A percentile compares a stretch with the other conserved stretches of the same genome.
phyloP scores from a whole-genome alignment of 305 asterid genomes.

The Striga hermonthica region DNA sequence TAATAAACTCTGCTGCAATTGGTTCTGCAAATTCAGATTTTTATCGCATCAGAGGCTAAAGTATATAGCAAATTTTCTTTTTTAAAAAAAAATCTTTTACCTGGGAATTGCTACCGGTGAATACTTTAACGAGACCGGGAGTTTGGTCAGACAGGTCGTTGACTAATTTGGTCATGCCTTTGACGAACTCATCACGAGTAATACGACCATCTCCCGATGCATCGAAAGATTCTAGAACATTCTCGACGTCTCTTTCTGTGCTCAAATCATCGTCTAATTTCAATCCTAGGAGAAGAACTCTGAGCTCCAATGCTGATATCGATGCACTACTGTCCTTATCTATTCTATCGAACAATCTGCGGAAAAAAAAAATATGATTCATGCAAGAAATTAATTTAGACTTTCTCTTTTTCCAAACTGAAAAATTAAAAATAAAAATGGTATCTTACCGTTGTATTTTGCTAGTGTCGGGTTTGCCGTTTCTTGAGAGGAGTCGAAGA shows the following conservation, averaged over 20 bases:
- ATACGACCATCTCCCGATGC: constrained; percentile 42
- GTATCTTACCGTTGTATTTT: constrained; percentile 40
- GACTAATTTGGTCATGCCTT: constrained; percentile 41
- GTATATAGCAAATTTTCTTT: no score
- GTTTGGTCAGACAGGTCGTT: constrained; percentile 32
- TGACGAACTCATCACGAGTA: constrained; percentile 41
- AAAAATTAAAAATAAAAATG: background rate
- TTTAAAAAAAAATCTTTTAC: no score
- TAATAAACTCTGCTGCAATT: constrained; percentile 36
- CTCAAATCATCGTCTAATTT: constrained; percentile 39
- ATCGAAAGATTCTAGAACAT: constrained; percentile 46
- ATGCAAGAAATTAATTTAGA: background rate
- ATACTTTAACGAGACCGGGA: constrained; percentile 19
- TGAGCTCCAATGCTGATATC: constrained; percentile 48
- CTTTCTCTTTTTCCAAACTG: background rate
- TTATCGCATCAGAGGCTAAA: background rate
- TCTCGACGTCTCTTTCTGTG: constrained; percentile 46
- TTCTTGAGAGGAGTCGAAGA: constrained; percentile 40
- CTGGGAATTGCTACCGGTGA: constrained; percentile 29
- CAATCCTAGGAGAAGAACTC: constrained; percentile 53
- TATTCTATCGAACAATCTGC: constrained; percentile 43
- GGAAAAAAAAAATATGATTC: background rate
- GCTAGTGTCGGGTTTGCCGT: constrained; percentile 45
- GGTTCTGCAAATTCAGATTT: background rate
- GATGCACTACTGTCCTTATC: constrained; percentile 40